Base-by-base conservation (phyloP, 2,329 filamentous ascomycete genomes). In the Penicillium digitatum region DNA sequence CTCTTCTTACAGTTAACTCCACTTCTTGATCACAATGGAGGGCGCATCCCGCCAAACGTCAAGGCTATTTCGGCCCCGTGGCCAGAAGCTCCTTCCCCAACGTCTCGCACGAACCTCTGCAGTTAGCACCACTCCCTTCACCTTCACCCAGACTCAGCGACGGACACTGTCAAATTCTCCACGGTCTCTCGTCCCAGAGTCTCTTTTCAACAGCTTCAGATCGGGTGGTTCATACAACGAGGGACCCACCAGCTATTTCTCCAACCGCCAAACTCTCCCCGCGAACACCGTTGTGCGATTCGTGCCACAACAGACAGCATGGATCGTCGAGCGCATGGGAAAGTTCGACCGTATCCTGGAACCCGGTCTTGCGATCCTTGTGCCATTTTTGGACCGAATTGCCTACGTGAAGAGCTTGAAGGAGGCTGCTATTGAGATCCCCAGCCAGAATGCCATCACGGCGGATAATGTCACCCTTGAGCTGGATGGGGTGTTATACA, bases 271-370 rank as follows among this genome's bases (percentile, higher is more conserved):
- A 42, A 75, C 80, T 22, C 81, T 96, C 49, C 94, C 94, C 27
- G 89, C 92, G 64, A 99, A 99, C 77, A 99, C 94, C 4, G 81
- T 99, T 60, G 81, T 99, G 66, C 90, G 93, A 57, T 99, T 97
- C 76, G 94, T 99, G 39, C 94, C 94, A n/a, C 94, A 99, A 77
- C 94, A 99, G 79, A 97, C 93, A 66, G 94, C 94, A 74, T 99
- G 94, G 94, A 93, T 99, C 56, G 94, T 99, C 54, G 94, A 99
- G 83, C 92, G 94, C 70, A 99, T 99, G 94, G 94, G 94, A 68
- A 94, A 92, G 76, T 99, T 96, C 79, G 88, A 90, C 77, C 84
- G 92, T 57, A 96, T 99, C 68, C 79, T 99, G 48, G 85, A 96
- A 67, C 94, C 94, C 3, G 94, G 94, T 54, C 80, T 99, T 59